A percentile compares a stretch with the other conserved stretches of the same genome.
Evolutionary conservation across 768 basidiomycete species (phyloP).

Genomic region (Termitomyces sp.): DNA sequence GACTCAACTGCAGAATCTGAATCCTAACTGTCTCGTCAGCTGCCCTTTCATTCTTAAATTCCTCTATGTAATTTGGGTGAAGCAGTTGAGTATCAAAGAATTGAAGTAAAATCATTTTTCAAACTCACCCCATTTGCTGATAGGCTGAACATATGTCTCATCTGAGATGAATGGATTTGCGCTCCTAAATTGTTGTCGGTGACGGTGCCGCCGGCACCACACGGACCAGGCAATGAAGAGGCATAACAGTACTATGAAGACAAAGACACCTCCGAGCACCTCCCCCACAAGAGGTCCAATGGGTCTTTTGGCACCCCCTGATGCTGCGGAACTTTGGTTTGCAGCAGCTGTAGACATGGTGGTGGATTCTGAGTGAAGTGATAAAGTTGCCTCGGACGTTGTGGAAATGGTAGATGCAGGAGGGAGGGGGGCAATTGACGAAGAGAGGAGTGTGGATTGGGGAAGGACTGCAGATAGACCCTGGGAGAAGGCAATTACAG

Average conservation of each 20-base stretch:
- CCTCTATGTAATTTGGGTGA: not conserved
- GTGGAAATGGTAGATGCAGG: too few relatives aligned
- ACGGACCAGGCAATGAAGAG: not conserved
- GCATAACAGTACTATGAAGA: not conserved
- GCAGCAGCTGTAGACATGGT: not conserved
- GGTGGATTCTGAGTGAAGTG: not conserved
- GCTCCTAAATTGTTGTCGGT: not conserved
- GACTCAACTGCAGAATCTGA: not conserved
- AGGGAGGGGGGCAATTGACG: too few relatives aligned
- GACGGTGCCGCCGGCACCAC: not conserved
- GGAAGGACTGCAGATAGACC: too few relatives aligned
- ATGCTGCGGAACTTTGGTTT: not conserved
- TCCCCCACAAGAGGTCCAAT: not conserved
- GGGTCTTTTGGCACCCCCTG: not conserved
- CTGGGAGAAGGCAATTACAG: too few relatives aligned
- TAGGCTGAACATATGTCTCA: not conserved
- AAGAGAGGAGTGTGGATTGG: too few relatives aligned
- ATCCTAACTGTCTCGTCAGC: too few relatives aligned
- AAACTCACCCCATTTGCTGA: not conserved
- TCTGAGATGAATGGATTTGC: not conserved
- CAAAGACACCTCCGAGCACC: not conserved
- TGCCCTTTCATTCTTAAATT: too few relatives aligned
- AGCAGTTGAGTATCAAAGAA: too few relatives aligned
- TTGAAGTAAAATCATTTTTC: not conserved
- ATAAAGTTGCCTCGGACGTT: too few relatives aligned